phyloP scores from a whole-genome alignment of 148 eudicot species.

The Fagopyrum tataricum region DNA sequence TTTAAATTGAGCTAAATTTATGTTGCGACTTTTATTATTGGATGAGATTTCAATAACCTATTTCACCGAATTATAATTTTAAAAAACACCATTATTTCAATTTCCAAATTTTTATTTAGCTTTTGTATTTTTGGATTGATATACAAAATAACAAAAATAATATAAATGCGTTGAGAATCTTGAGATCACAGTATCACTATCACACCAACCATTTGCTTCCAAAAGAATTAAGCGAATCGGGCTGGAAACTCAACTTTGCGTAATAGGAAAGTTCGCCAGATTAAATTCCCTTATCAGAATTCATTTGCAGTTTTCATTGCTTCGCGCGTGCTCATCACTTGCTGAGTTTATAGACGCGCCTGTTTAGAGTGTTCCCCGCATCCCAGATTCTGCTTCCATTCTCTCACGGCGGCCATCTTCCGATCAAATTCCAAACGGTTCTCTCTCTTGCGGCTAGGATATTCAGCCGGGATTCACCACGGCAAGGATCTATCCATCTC shows the following conservation, averaged over 20 bases:
- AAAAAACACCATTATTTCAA: too few relatives aligned
- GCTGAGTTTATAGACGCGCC: background rate
- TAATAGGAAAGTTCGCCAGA: background rate
- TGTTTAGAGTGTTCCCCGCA: background rate
- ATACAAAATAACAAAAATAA: too few relatives aligned
- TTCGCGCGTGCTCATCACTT: background rate
- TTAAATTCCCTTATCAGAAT: too few relatives aligned
- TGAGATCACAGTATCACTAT: too few relatives aligned
- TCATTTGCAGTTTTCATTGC: background rate
- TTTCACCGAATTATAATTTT: too few relatives aligned
- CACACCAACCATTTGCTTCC: too few relatives aligned
- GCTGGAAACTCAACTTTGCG: background rate
- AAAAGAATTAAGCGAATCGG: background rate
- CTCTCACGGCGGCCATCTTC: background rate
- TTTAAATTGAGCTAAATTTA: too few relatives aligned
- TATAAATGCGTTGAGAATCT: background rate
- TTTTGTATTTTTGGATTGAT: too few relatives aligned
- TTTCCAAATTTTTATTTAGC: too few relatives aligned
- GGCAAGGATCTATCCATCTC: constrained; percentile 5
- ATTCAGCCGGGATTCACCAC: background rate
- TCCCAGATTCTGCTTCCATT: background rate
- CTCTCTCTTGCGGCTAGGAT: background rate
- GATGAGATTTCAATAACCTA: too few relatives aligned
- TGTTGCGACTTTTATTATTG: too few relatives aligned
- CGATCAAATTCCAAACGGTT: background rate